Base-by-base conservation (phyloP, 2,329 filamentous ascomycete genomes). In the Sclerotinia borealis region DNA sequence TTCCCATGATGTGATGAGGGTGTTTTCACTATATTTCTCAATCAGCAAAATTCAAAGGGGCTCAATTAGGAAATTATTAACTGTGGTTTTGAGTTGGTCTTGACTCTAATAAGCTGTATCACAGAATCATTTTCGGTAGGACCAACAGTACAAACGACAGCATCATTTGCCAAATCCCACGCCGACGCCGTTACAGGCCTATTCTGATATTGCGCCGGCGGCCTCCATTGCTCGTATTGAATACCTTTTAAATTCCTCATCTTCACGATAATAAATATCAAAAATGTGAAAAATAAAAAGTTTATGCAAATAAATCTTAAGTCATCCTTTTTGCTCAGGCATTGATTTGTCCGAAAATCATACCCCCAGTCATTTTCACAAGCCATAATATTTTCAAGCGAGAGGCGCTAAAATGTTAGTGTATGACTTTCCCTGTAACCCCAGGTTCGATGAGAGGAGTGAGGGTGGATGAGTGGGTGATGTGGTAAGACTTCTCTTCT, bases 191-290 rank as follows among this genome's bases (percentile, higher is more conserved):
- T 89, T 72, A 95, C 80, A 67, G 83, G 81, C 63, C 87, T 78
- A 45, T 66, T 70, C 22, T 68, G 60, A 50, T 72, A 71, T 65
- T 84, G 81, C 67, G 81, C 76, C 59, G 83, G 80, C 67, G 86
- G 80, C 69, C 79, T 82, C 78, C 87, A 87, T 74, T 85, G 80
- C 70, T 84, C 83, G 75, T 90, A 87, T 73, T 84, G 85, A 72
- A 92, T 86, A 75, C 88, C 92, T 77, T 86, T 88, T 71, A 98
- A 83, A 77, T 97, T 98, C 75, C 91, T 89, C 93, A 98, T 98
- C 49, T 70, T 74, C 25, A 45, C 45, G 50, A 55, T 59, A 50
- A 60, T 19, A 52, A 49, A 58, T 49, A 11, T 25, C 58, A 54
- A 34, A 31, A 19, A 61, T 41, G 29, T 51, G 19, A 51, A 60